Conservation (phyloP, 2,329 filamentous ascomycete genomes). For the Emmonsia crescens region DNA sequence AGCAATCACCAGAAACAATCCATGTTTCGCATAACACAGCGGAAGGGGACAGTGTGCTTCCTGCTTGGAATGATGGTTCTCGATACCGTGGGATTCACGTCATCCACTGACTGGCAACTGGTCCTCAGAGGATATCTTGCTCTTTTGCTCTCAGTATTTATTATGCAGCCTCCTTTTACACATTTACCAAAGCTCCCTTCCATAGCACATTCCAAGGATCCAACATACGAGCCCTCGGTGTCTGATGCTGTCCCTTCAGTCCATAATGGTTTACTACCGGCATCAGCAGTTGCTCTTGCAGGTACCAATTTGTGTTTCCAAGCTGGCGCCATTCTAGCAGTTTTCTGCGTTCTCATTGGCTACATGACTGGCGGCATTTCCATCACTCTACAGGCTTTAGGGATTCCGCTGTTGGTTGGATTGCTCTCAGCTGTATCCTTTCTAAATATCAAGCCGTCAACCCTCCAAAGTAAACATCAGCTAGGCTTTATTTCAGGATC, state of each 20-base stretch:
- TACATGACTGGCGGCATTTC: conserved; percentile 8
- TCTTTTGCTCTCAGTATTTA: conserved; percentile 29
- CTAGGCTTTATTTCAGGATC: not conserved
- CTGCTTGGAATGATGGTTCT: conserved; percentile 7
- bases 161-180: conserved; percentile 39
- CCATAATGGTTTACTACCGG: not conserved
- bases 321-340: conserved; percentile 5
- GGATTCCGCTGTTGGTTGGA: not conserved
- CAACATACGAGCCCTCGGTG: not conserved
- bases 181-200: not conserved
- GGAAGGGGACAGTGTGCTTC: conserved; percentile 4
- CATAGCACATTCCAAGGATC: not conserved
- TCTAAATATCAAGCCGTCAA: conserved; percentile 5
- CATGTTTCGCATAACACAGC: conserved; percentile 1
- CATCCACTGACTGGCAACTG: not conserved
- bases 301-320: conserved; percentile 14
- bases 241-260: not conserved
- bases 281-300: conserved; percentile 18
- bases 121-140: conserved; percentile 7
- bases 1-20: not conserved
- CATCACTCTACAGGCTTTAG: not conserved
- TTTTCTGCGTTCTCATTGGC: conserved; percentile 20
- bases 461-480: not conserved
- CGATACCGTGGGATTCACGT: conserved; percentile 2
- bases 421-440: conserved; percentile 23